phyloP scores from a whole-genome alignment of 192 early-diverging fungal genomes.

The Diversispora epigaea region DNA sequence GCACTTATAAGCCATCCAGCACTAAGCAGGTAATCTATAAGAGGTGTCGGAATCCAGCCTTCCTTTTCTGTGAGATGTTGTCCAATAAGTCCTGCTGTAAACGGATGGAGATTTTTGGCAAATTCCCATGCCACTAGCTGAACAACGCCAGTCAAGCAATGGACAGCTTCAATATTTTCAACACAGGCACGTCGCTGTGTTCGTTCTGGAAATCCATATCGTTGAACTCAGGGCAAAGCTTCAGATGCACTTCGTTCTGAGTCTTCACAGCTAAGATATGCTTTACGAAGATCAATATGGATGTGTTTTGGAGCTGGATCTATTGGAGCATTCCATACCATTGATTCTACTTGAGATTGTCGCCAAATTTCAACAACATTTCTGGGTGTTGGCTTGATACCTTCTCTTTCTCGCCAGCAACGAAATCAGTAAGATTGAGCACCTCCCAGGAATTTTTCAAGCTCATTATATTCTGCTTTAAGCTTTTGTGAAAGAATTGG shows the following conservation, averaged over 20 bases:
- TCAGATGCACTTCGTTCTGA: neutral
- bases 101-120: neutral
- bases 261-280: too few relatives aligned
- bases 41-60: neutral
- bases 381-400: too few relatives aligned
- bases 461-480: neutral
- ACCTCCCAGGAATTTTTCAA: too few relatives aligned
- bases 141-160: neutral
- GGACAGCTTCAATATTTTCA: neutral
- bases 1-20: neutral
- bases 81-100: neutral
- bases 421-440: too few relatives aligned
- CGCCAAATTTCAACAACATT: too few relatives aligned
- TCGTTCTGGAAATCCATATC: neutral
- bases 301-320: too few relatives aligned
- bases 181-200: neutral
- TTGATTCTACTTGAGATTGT: too few relatives aligned
- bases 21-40: conserved; percentile 2
- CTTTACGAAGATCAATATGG: too few relatives aligned
- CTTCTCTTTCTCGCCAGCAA: too few relatives aligned
- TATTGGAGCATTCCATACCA: too few relatives aligned
- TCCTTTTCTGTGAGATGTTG: neutral
- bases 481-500: neutral
- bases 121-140: neutral
- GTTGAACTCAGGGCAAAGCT: neutral